These are phyloP conservation scores for Balansia obtecta DNA, from an alignment of 2,329 filamentous ascomycete species.

Conservation along the genomic window DNA sequence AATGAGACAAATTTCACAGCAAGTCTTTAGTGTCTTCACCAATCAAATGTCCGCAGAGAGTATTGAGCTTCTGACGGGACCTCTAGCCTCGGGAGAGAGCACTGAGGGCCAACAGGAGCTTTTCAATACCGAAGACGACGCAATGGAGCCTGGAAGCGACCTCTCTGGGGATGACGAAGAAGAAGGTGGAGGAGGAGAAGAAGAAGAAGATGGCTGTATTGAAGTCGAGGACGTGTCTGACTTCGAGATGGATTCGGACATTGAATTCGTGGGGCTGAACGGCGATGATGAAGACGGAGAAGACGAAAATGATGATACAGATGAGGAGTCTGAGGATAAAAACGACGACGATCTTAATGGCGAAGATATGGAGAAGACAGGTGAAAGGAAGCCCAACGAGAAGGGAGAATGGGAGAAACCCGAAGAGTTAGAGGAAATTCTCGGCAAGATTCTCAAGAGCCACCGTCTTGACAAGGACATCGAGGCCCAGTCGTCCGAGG, in stretches of 20 bases:
- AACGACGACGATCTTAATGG: conserved; percentile 15
- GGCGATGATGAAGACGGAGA: conserved; percentile 27
- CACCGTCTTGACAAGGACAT: conserved; percentile 49
- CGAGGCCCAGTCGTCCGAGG: conserved; percentile 42
- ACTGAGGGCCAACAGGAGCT: conserved; percentile 73
- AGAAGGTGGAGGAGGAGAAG: conserved; percentile 26
- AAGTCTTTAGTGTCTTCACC: conserved; percentile 78
- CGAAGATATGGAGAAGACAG: conserved; percentile 14
- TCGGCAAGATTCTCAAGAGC: conserved; percentile 67
- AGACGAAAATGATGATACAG: not conserved
- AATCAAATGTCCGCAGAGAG: conserved; percentile 61
- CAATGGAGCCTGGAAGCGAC: conserved; percentile 36
- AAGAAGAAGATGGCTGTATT: conserved; percentile 21
- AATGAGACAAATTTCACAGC: conserved; percentile 74
- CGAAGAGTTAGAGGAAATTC: conserved; percentile 54
- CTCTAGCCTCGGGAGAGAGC: conserved; percentile 69
- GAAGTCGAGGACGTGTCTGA: conserved; percentile 7
- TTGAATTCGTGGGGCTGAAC: conserved; percentile 34
- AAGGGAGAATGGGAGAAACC: conserved; percentile 29
- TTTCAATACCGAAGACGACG: conserved; percentile 58
- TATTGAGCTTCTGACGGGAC: conserved; percentile 51
- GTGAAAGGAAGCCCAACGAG: conserved; percentile 27
- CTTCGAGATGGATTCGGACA: conserved; percentile 28
- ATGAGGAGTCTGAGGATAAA: conserved; percentile 22
- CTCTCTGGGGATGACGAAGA: conserved; percentile 30